A percentile compares a stretch with the other conserved stretches of the same genome.
phyloP scores from a whole-genome alignment of 78 protist species.

The Pigoraptor vietnamica region DNA sequence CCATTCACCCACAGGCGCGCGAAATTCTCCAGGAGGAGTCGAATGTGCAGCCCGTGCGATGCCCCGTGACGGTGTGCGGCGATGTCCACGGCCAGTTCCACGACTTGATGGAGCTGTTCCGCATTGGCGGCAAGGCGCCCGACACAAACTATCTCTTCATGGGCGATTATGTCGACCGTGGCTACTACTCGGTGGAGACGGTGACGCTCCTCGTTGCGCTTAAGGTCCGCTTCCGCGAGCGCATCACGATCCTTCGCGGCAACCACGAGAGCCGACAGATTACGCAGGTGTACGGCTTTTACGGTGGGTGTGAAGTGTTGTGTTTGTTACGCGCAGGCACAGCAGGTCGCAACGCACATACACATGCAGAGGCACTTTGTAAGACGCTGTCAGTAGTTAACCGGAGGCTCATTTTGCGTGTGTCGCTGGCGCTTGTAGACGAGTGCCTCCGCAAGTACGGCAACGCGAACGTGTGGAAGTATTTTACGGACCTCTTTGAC shows the following conservation, averaged over 20 bases:
- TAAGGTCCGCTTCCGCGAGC: constrained; percentile 75
- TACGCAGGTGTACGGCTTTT: constrained; percentile 64
- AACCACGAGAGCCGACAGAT: constrained; percentile 96
- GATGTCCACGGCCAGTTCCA: constrained; percentile 98
- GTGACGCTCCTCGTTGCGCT: constrained; percentile 82
- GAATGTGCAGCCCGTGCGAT: constrained; percentile 88
- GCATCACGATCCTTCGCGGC: constrained; percentile 88
- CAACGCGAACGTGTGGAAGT: constrained; percentile 89
- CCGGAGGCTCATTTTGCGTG: constrained; percentile 52
- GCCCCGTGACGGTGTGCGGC: constrained; percentile 97
- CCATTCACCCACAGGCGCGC: constrained; percentile 72
- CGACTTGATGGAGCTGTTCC: constrained; percentile 85
- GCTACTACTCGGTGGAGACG: constrained; percentile 93
- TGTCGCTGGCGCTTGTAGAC: constrained; percentile 22
- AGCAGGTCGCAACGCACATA: too few relatives aligned
- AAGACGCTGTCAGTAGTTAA: too few relatives aligned
- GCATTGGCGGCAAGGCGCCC: constrained; percentile 66
- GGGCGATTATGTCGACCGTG: constrained; percentile 99
- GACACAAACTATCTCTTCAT: constrained; percentile 91
- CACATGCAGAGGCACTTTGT: too few relatives aligned
- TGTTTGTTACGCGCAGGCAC: too few relatives aligned
- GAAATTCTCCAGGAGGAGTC: constrained; percentile 88
- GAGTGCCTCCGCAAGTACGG: constrained; percentile 97
- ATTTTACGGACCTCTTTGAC: constrained; percentile 92
- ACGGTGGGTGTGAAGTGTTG: constrained; percentile 42